Evolutionary conservation across 306 rosid genomes (phyloP), one percentile per base, ranked within the genome.

Genomic region (Cicer yamashitae): DNA sequence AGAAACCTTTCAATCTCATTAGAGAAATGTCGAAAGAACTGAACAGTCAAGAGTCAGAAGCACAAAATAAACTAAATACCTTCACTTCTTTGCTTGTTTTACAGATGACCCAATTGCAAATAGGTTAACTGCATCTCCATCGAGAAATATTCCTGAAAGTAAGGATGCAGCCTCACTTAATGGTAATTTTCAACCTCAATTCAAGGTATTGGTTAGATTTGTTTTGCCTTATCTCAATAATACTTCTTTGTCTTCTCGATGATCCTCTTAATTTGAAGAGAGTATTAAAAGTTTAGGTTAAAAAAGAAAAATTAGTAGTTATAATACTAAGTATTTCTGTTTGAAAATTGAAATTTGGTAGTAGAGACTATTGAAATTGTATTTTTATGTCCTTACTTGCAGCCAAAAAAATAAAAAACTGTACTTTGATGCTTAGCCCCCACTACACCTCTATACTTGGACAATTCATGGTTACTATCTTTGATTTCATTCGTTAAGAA

Each of bases 61-160:
- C 46, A 34, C 78, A n/a, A 38, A 48, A 25, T 61, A 50, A 44
- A 77, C 41, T 67, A 38, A 69, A 74, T 59, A 72, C 18, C 77
- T 18, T 74, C 43, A 37, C 61, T 53, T 66, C 53, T 70, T 77
- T 70, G 54, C 79, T 62, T 83, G 59, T 66, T 86, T 62, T 63
- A 66, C 82, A 93, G 98, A 86, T 77, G 98, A 93, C 72, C 92
- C 98, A 14, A 89, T 94, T 79, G 88, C 94, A 67, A 87, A 86
- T 86, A 90, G 96, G 78, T 65, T 85, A 82, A 82, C 76, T 64
- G 82, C 87, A 61, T 50, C 87, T 84, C 86, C 92, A 10, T 76
- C 88, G n/a, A 83, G 89, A 61, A 85, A 83, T 81, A 77, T 85
- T 70, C 82, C 88, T 25, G 86, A 84, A 89, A 88, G 82, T 76